Evolutionary conservation across 345 rosid species (phyloP).

Genomic region (Eutrema yunnanense): DNA sequence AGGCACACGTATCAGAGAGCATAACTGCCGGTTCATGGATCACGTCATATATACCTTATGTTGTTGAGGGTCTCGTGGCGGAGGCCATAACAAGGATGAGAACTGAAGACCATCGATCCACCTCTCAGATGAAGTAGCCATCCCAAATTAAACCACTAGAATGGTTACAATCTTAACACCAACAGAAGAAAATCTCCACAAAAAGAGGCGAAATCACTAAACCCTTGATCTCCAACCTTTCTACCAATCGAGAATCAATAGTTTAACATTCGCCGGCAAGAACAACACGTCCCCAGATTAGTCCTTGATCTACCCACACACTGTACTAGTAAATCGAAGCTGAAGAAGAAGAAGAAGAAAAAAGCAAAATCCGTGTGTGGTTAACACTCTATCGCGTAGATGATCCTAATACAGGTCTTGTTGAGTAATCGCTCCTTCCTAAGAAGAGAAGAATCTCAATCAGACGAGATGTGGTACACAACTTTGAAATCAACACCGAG

Average conservation of each 20-base stretch:
- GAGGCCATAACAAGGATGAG: conserved; percentile 85
- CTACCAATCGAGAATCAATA: conserved; percentile 20
- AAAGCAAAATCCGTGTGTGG: too few relatives aligned
- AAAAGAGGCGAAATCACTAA: not conserved
- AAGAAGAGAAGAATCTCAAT: not conserved
- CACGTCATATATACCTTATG: conserved; percentile 46
- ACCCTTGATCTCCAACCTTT: conserved; percentile 1
- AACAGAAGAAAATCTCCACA: not conserved
- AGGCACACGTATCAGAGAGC: too few relatives aligned
- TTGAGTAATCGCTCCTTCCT: conserved; percentile 8
- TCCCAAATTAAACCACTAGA: conserved; percentile 8
- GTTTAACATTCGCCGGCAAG: not conserved
- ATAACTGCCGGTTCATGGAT: not conserved
- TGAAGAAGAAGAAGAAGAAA: not conserved
- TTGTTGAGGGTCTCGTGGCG: conserved; percentile 71
- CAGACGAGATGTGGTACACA: not conserved
- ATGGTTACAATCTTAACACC: not conserved
- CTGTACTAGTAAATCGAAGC: conserved; percentile 11
- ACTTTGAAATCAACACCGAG: not conserved
- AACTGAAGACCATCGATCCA: conserved; percentile 92
- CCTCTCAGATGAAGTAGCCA: conserved; percentile 75
- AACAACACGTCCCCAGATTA: conserved; percentile 2
- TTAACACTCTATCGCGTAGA: not conserved
- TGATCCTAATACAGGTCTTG: not conserved
- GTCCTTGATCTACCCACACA: conserved; percentile 6